Percentiles rank a stretch among this genome's conserved stretches.
phyloP scores from a whole-genome alignment of 2,329 filamentous ascomycete species.

The Zymoseptoria crescenta region DNA sequence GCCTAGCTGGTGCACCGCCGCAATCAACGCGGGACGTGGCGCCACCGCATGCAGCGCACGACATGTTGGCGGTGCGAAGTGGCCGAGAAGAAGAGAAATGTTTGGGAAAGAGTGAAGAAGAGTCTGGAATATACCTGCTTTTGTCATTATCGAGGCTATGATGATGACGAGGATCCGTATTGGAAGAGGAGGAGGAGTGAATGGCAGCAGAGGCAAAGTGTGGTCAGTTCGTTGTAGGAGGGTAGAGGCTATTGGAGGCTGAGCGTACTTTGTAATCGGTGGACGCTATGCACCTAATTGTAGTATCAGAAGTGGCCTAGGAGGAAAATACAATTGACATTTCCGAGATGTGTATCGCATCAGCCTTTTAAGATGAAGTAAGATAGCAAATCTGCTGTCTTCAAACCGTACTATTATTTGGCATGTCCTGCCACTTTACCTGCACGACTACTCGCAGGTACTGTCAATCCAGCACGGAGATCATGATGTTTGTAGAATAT shows the following conservation, averaged over 20 bases:
- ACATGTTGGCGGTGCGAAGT: conserved; percentile 25
- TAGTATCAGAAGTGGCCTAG: not conserved
- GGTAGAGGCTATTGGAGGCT: not conserved
- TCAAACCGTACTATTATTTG: no score
- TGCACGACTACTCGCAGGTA: no score
- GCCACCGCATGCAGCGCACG: conserved; percentile 19
- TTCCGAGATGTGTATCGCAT: not conserved
- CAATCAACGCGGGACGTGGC: conserved; percentile 21
- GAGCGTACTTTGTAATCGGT: not conserved
- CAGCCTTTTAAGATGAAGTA: no score
- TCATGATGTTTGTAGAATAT: not conserved
- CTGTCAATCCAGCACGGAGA: not conserved
- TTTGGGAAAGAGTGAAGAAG: conserved; percentile 10
- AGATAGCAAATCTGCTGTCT: no score
- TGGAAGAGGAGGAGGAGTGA: conserved; percentile 1
- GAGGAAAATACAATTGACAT: not conserved
- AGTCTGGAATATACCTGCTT: conserved; percentile 22
- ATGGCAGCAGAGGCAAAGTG: not conserved
- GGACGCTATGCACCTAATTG: not conserved
- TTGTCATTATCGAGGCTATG: conserved; percentile 20
- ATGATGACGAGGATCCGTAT: conserved; percentile 17
- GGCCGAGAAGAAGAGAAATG: conserved; percentile 5
- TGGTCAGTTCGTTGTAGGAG: not conserved
- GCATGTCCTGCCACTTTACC: no score
- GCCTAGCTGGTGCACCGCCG: conserved; percentile 16